Conservation (phyloP, 139 green algal genomes). For the Astrephomene gubernaculifera region DNA sequence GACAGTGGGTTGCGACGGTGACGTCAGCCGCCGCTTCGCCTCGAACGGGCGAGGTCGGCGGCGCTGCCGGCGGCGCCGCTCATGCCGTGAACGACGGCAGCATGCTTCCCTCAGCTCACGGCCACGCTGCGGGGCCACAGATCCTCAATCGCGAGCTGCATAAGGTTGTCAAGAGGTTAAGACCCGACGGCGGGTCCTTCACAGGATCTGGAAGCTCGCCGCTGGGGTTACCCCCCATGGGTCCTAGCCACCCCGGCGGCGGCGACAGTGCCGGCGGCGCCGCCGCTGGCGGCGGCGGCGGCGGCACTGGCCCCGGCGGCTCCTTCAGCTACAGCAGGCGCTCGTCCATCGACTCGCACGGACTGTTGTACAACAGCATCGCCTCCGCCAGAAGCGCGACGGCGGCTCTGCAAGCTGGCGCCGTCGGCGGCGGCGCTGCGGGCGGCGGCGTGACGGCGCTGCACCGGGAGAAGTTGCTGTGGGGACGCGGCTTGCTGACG, state of each 20-base stretch:
- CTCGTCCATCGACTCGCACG: conserved; percentile 29
- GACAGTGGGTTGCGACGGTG: conserved; percentile 2
- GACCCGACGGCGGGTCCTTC: conserved; percentile 21
- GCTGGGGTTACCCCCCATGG: conserved; percentile 16
- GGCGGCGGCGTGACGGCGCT: not conserved
- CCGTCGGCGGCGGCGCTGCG: not conserved
- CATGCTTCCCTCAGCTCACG: not conserved
- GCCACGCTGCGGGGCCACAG: not conserved
- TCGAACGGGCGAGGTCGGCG: not conserved
- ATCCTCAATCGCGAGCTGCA: conserved; percentile 27
- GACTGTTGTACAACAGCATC: conserved; percentile 28
- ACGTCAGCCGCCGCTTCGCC: conserved; percentile 27
- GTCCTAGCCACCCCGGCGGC: not conserved
- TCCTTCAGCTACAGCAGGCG: conserved; percentile 25
- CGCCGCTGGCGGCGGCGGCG: not conserved
- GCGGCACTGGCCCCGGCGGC: not conserved
- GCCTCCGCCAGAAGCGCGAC: conserved; percentile 1
- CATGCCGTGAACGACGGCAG: not conserved
- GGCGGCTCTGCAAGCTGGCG: not conserved
- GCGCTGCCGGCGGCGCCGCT: not conserved
- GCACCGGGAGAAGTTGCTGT: conserved; percentile 1
- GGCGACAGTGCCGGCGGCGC: not conserved
- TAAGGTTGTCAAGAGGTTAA: conserved; percentile 30
- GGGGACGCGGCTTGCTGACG: not conserved
- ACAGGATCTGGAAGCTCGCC: conserved; percentile 20